These are phyloP conservation scores for Fusarium succisae DNA, from an alignment of 2,329 filamentous ascomycete genomes.

Conservation along the genomic window DNA sequence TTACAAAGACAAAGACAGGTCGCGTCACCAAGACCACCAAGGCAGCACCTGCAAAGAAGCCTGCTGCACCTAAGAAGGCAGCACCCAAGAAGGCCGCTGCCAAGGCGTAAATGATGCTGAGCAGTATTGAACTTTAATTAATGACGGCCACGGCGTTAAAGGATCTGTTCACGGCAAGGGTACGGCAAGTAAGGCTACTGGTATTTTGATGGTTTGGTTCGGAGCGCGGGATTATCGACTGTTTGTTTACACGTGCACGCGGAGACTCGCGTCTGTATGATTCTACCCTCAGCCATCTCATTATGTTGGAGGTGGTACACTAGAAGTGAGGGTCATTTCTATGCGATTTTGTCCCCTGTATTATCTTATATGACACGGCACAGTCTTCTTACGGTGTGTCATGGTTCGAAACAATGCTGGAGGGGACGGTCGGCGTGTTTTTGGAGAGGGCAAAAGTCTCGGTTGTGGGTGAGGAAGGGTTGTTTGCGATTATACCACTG, in stretches of 20 bases:
- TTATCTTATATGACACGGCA: slow-evolving; percentile 35
- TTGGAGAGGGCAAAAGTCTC: slow-evolving; percentile 19
- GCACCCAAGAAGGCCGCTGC: slow-evolving; percentile 59
- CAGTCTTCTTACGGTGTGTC: slow-evolving; percentile 29
- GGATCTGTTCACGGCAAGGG: slow-evolving; percentile 43
- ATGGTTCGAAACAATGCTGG: slow-evolving; percentile 27
- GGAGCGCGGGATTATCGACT: slow-evolving; percentile 38
- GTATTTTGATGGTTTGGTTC: slow-evolving; percentile 39
- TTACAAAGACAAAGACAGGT: slow-evolving; percentile 87
- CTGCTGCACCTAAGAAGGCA: slow-evolving; percentile 52
- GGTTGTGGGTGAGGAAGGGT: slow-evolving; percentile 26
- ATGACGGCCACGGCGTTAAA: slow-evolving; percentile 52
- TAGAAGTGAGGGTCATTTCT: slow-evolving; percentile 31
- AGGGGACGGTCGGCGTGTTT: slow-evolving; percentile 27
- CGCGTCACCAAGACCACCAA: slow-evolving; percentile 78
- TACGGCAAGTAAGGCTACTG: slow-evolving; percentile 41
- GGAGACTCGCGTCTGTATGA: slow-evolving; percentile 31
- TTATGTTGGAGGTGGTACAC: slow-evolving; percentile 27
- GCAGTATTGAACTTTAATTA: slow-evolving; percentile 46
- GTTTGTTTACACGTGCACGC: slow-evolving; percentile 39
- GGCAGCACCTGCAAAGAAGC: slow-evolving; percentile 45
- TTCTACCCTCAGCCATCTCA: slow-evolving; percentile 33
- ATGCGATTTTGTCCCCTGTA: slow-evolving; percentile 39
- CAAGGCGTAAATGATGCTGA: slow-evolving; percentile 49
- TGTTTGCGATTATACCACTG: slow-evolving; percentile 38